Conservation (phyloP, 108 stramenopile species). For the Skeletonema menzelii region DNA sequence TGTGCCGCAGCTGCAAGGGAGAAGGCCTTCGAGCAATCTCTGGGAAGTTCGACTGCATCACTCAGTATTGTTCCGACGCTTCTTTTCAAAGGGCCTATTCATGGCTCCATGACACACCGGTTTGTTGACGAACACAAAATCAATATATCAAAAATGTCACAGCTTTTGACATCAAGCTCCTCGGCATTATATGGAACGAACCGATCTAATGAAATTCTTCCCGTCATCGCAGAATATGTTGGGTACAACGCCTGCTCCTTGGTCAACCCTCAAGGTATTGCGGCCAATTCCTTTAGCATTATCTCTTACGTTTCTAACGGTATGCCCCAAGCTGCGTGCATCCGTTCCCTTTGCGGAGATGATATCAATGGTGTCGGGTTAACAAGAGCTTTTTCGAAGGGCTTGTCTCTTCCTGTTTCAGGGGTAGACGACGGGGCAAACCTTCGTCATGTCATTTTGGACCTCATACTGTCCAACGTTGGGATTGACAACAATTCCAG, state of each 20-base stretch:
- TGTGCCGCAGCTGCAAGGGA: constrained; percentile 72
- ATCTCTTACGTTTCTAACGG: constrained; percentile 40
- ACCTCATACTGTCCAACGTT: constrained; percentile 38
- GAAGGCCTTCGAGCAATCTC: constrained; percentile 51
- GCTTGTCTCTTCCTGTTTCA: constrained; percentile 47
- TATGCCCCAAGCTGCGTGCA: constrained; percentile 26
- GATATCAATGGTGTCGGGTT: constrained; percentile 19
- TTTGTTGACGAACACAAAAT: constrained; percentile 37
- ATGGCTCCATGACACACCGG: constrained; percentile 43
- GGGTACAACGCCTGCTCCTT: constrained; percentile 44
- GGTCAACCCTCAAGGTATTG: constrained; percentile 32
- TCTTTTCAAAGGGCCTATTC: constrained; percentile 44
- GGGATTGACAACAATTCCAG: constrained; percentile 10
- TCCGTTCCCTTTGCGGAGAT: constrained; percentile 31
- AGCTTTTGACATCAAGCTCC: constrained; percentile 12
- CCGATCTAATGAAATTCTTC: constrained; percentile 37
- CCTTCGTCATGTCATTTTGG: constrained; percentile 38
- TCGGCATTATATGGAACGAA: constrained; percentile 9
- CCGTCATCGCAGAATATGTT: constrained; percentile 43
- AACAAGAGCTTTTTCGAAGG: constrained; percentile 42
- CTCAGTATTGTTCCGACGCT: constrained; percentile 48
- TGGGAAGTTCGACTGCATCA: constrained; percentile 15
- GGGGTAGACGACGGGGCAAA: constrained; percentile 23
- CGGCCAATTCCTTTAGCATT: constrained; percentile 31
- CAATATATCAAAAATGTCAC: constrained; percentile 25